Evolutionary conservation across 768 basidiomycete genomes (phyloP), one percentile per base, ranked within the genome.

Genomic region (Leucosporidium scottii): DNA sequence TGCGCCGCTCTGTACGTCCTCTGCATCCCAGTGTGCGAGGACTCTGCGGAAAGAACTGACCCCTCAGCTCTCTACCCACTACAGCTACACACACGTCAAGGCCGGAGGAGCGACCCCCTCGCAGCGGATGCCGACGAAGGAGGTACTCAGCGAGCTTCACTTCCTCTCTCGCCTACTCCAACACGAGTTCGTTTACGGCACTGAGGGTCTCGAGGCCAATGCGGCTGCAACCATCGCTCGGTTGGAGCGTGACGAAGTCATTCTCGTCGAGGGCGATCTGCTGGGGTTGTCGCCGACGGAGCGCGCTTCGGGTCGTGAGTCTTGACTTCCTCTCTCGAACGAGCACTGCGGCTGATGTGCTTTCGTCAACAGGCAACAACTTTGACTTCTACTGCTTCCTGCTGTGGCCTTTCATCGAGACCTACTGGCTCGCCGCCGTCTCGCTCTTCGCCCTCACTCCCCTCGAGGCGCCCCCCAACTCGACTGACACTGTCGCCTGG

Each of bases 371-470:
- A 44, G 39, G 27, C 15, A 44, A 44, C 39, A 44, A 56, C 51
- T 66, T 39, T 53, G 74, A 75, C 67, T 75, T 75, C 48, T 74
- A 68, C 67, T 68, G 66, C 49, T 75, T 75, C 66, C 55, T 73
- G 6, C n/a, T 59, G 4, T 61, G 13, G 18, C 39, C 31, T 4
- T 59, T 27, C 31, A 28, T 49, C 13, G 50, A 72, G 65, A 31
- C 30, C 5, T 64, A 70, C 54, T 73, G 72, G 72, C 64, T 73
- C 25, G 72, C 69, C 1, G 69, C 69, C 9, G 72, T 73, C 25
- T 64, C 64, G 18, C 55, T 73, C 34, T 70, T 73, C 56, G 68
- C 69, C 20, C 64, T 73, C 20, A 61, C 69, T 0, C 69, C 69
- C 3, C 20, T 39, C 1, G n/a, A 28, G 1, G 15, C 59, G 23